Evolutionary conservation across 768 basidiomycete genomes (phyloP).

Genomic region (Inosperma sp.): DNA sequence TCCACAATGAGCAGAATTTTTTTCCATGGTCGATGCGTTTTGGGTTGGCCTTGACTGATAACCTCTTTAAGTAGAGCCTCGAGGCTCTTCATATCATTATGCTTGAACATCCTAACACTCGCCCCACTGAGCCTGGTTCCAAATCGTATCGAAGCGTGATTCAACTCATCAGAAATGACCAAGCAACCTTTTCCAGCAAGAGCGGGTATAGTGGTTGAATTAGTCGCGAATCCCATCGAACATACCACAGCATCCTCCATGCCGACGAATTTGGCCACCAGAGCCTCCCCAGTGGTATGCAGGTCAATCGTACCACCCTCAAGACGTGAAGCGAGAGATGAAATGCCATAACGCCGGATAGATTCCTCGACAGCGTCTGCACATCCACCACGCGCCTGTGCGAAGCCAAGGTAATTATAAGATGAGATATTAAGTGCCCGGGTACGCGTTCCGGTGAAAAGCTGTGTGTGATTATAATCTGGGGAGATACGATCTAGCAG

Average conservation of each 20-base stretch:
- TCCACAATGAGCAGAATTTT: conserved; percentile 95
- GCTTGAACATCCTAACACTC: conserved; percentile 90
- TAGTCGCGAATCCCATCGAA: conserved; percentile 97
- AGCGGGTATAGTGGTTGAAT: conserved; percentile 90
- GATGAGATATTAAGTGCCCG: conserved; percentile 95
- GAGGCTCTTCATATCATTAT: conserved; percentile 85
- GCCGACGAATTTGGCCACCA: conserved; percentile 88
- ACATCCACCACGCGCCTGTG: conserved; percentile 87
- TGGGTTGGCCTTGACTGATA: conserved; percentile 95
- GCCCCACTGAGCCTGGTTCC: conserved; percentile 89
- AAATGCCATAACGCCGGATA: conserved; percentile 77
- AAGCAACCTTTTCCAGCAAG: conserved; percentile 87
- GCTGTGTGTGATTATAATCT: conserved; percentile 76
- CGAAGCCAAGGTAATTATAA: conserved; percentile 99
- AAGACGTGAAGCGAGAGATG: conserved; percentile 69
- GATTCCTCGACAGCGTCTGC: conserved; percentile 90
- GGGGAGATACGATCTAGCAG: conserved; percentile 79
- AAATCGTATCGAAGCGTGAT: conserved; percentile 93
- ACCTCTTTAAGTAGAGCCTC: conserved; percentile 81
- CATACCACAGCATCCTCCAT: conserved; percentile 86
- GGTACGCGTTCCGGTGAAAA: conserved; percentile 72
- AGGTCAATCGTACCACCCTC: conserved; percentile 86
- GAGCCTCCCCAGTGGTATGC: conserved; percentile 73
- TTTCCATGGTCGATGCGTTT: conserved; percentile 99
- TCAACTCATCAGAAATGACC: conserved; percentile 95